phyloP scores from a whole-genome alignment of 805 yeast genomes.

The Pichia rugopelliculosa region DNA sequence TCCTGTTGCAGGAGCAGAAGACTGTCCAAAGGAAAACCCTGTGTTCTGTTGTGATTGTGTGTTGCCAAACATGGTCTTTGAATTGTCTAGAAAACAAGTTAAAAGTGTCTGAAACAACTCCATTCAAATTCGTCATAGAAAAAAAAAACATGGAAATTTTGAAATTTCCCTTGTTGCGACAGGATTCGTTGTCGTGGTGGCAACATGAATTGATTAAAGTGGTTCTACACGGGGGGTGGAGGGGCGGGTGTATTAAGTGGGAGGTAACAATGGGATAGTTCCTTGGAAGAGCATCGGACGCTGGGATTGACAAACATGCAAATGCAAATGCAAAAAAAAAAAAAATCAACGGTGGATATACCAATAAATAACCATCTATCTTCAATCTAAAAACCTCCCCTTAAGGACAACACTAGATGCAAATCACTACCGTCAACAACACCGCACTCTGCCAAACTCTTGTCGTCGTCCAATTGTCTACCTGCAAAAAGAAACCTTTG shows the following conservation, averaged over 20 bases:
- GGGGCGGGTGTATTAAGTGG: background rate
- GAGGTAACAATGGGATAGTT: no score
- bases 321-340: no score
- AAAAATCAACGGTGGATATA: background rate
- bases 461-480: conserved; percentile 83
- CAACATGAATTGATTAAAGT: background rate
- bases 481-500: conserved; percentile 89
- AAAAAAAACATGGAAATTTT: background rate
- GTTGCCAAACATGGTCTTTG: conserved; percentile 4
- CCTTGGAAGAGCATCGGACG: no score
- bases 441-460: conserved; percentile 65
- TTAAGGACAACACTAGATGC: conserved; percentile 83
- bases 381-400: conserved; percentile 59
- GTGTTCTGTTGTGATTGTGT: conserved; percentile 1
- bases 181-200: background rate
- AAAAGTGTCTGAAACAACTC: background rate
- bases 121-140: no score
- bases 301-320: background rate
- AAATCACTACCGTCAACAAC: conserved; percentile 79
- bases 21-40: conserved; percentile 14
- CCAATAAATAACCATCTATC: background rate
- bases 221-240: background rate
- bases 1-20: background rate
- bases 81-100: background rate
- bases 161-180: background rate